phyloP scores from a whole-genome alignment of 768 basidiomycete species.

The Cytidiella melzeri region DNA sequence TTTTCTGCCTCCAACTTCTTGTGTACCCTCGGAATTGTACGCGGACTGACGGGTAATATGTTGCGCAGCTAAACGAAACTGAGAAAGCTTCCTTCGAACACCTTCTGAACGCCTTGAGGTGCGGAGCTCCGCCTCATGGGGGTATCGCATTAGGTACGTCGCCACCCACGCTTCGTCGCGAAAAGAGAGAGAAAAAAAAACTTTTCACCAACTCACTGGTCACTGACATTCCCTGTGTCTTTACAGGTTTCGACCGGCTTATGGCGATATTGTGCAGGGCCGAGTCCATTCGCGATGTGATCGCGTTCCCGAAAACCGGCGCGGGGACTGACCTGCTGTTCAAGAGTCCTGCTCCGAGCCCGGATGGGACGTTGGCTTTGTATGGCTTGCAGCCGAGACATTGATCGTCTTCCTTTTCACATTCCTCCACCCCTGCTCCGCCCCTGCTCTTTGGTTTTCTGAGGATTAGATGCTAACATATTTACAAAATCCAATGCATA shows the following conservation, averaged over 20 bases:
- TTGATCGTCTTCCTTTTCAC: no score
- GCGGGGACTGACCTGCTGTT: slow-evolving; percentile 83
- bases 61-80: slow-evolving; percentile 54
- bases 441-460: no score
- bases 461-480: not conserved
- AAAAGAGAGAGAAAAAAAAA: no score
- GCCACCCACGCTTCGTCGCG: no score
- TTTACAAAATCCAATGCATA: no score
- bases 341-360: slow-evolving; percentile 65
- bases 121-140: slow-evolving; percentile 93
- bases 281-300: slow-evolving; percentile 88
- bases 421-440: no score
- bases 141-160: slow-evolving; percentile 86
- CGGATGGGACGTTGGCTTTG: not conserved
- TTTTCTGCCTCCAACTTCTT: not conserved
- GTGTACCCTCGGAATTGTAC: not conserved
- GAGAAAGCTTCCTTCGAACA: slow-evolving; percentile 79
- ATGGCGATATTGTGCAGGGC: slow-evolving; percentile 88
- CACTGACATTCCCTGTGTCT: no score
- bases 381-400: not conserved
- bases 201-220: no score
- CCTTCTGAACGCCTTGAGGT: slow-evolving; percentile 78
- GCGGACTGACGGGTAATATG: not conserved
- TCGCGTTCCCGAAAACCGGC: slow-evolving; percentile 92
- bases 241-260: slow-evolving; percentile 83